Conservation (phyloP, 2,329 filamentous ascomycete species). For the Tolypocladium amazonense region DNA sequence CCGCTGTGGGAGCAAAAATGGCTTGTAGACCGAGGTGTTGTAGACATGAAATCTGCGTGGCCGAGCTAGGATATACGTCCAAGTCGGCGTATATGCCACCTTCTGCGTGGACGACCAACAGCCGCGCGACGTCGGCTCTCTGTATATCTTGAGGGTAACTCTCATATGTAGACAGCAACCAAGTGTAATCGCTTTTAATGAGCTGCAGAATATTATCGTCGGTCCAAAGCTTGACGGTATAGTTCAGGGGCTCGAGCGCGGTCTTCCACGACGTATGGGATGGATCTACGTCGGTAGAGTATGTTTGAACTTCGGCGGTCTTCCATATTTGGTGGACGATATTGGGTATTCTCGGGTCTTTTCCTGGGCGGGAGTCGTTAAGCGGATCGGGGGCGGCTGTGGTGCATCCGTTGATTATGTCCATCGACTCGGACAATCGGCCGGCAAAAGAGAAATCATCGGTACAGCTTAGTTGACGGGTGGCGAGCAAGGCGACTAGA, state of each 20-base stretch:
- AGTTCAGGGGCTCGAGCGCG: constrained; percentile 6
- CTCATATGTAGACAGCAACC: constrained; percentile 12
- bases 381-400: neutral
- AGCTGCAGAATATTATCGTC: constrained; percentile 10
- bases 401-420: neutral
- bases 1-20: constrained; percentile 8
- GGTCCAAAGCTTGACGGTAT: constrained; percentile 13
- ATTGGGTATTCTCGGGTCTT: constrained; percentile 3
- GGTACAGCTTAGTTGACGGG: neutral
- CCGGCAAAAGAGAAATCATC: neutral
- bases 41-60: constrained; percentile 6
- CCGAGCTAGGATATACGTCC: constrained; percentile 10
- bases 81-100: constrained; percentile 14
- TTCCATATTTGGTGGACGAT: constrained; percentile 14
- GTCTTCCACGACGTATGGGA: constrained; percentile 8
- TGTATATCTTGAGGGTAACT: constrained; percentile 11
- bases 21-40: constrained; percentile 6
- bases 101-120: constrained; percentile 11
- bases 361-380: neutral
- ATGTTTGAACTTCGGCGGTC: constrained; percentile 6
- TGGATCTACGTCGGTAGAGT: constrained; percentile 3
- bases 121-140: constrained; percentile 11
- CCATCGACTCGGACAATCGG: neutral
- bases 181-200: constrained; percentile 8
- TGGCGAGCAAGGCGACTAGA: neutral